Evolutionary conservation across 1,284 basidiomycete species (phyloP).

Genomic region (Pseudozyma hubeiensis): DNA sequence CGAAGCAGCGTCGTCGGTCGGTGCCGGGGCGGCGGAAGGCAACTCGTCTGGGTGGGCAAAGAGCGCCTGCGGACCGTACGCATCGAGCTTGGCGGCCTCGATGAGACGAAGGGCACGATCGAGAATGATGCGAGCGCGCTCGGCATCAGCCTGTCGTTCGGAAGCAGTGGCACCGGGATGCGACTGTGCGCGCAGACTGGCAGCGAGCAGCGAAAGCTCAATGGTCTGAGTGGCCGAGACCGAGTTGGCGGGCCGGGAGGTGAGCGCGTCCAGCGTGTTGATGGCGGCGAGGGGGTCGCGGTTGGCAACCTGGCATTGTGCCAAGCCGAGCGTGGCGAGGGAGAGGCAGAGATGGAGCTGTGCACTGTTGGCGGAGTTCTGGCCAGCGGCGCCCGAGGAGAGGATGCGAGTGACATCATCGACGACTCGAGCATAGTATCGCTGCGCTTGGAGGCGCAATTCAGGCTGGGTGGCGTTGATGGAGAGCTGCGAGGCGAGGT

Average conservation of each 20-base stretch:
- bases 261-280: slow-evolving; percentile 60
- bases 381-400: slow-evolving; percentile 16
- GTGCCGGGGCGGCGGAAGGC: slow-evolving; percentile 16
- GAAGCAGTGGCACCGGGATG: slow-evolving; percentile 56
- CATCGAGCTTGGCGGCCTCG: slow-evolving; percentile 53
- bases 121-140: slow-evolving; percentile 58
- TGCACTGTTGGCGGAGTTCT: slow-evolving; percentile 17
- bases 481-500: slow-evolving; percentile 56
- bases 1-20: slow-evolving; percentile 26
- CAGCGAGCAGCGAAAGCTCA: slow-evolving; percentile 61
- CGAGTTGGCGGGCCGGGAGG: slow-evolving; percentile 34
- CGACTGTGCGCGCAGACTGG: slow-evolving; percentile 54
- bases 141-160: slow-evolving; percentile 47
- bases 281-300: slow-evolving; percentile 59
- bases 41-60: slow-evolving; percentile 40
- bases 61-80: slow-evolving; percentile 29
- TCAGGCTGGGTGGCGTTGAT: slow-evolving; percentile 49
- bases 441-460: slow-evolving; percentile 54
- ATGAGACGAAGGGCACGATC: slow-evolving; percentile 59
- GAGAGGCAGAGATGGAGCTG: slow-evolving; percentile 53
- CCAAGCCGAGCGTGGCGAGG: slow-evolving; percentile 62
- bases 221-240: slow-evolving; percentile 44
- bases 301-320: slow-evolving; percentile 62
- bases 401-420: slow-evolving; percentile 53
- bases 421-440: slow-evolving; percentile 58